A percentile compares a stretch with the other conserved stretches of the same genome.
phyloP scores from a whole-genome alignment of 2,329 filamentous ascomycete genomes.

The Pseudogymnoascus verrucosus region DNA sequence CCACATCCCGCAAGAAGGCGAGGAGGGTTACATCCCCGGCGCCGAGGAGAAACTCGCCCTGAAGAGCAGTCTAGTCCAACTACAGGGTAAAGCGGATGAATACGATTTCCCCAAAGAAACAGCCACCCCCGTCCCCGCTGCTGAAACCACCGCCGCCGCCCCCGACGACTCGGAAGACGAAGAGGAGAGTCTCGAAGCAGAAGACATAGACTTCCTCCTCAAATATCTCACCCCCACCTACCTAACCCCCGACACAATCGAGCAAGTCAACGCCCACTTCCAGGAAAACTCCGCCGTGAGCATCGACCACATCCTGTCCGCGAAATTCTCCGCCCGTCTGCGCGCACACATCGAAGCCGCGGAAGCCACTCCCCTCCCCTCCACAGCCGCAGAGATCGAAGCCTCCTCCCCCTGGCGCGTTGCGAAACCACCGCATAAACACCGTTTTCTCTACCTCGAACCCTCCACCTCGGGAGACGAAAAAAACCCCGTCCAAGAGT shows the following conservation, averaged over 20 bases:
- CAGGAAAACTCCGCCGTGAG: slow-evolving; percentile 76
- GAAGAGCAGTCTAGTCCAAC: slow-evolving; percentile 84
- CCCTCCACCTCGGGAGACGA: slow-evolving; percentile 29
- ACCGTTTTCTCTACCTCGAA: slow-evolving; percentile 80
- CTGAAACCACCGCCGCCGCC: too few species aligned
- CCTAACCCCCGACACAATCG: slow-evolving; percentile 82
- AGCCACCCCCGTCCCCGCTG: slow-evolving; percentile 35
- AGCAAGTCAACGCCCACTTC: slow-evolving; percentile 73
- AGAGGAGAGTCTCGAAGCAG: slow-evolving; percentile 54
- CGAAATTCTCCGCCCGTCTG: slow-evolving; percentile 68
- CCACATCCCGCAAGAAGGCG: slow-evolving; percentile 90
- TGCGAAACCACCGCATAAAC: slow-evolving; percentile 86
- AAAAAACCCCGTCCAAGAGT: slow-evolving; percentile 60
- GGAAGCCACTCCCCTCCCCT: slow-evolving; percentile 43
- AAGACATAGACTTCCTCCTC: slow-evolving; percentile 81
- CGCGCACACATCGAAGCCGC: slow-evolving; percentile 60
- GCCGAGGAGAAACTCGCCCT: slow-evolving; percentile 82
- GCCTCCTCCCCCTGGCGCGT: slow-evolving; percentile 58
- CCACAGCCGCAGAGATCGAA: slow-evolving; percentile 48
- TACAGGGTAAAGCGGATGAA: slow-evolving; percentile 83
- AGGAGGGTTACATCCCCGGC: slow-evolving; percentile 83
- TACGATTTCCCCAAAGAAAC: slow-evolving; percentile 72
- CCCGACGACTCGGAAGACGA: too few species aligned
- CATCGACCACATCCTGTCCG: slow-evolving; percentile 67
- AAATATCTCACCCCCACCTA: slow-evolving; percentile 87